A percentile compares a stretch with the other conserved stretches of the same genome.
phyloP scores from a whole-genome alignment of 345 rosid genomes.

The Hibiscus syriacus region DNA sequence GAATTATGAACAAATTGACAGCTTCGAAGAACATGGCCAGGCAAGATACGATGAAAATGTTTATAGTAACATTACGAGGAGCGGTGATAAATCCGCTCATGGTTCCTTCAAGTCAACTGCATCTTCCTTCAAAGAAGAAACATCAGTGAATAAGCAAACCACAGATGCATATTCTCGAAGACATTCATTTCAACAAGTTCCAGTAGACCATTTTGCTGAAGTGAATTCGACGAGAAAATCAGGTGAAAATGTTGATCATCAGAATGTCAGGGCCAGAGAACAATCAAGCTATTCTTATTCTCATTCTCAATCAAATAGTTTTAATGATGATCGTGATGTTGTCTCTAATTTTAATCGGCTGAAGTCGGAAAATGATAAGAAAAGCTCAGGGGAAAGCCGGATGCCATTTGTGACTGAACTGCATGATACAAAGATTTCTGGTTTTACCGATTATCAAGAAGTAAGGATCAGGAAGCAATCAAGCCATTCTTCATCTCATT shows the following conservation, averaged over 20 bases:
- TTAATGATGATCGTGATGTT: slow-evolving; percentile 27
- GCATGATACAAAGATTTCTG: slow-evolving; percentile 13
- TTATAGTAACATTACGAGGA: slow-evolving; percentile 16
- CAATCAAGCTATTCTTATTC: slow-evolving; percentile 40
- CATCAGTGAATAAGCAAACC: slow-evolving; percentile 14
- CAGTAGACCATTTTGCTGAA: slow-evolving; percentile 22
- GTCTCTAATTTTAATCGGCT: slow-evolving; percentile 20
- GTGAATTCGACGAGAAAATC: slow-evolving; percentile 27
- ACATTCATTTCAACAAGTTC: slow-evolving; percentile 28
- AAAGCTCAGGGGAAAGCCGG: slow-evolving; percentile 30
- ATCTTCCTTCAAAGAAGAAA: slow-evolving; percentile 16
- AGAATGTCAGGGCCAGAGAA: slow-evolving; percentile 22
- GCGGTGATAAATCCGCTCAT: slow-evolving; percentile 12
- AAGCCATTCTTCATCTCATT: slow-evolving; percentile 31
- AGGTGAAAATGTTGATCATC: slow-evolving; percentile 21
- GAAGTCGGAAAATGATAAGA: slow-evolving; percentile 13
- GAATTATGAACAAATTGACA: slow-evolving; percentile 15
- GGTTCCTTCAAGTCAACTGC: slow-evolving; percentile 26
- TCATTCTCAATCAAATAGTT: slow-evolving; percentile 30
- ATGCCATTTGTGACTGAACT: slow-evolving; percentile 15
- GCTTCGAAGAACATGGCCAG: slow-evolving; percentile 19
- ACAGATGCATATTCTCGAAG: slow-evolving; percentile 38
- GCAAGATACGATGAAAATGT: slow-evolving; percentile 19
- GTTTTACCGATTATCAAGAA: slow-evolving; percentile 22
- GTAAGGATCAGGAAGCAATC: slow-evolving; percentile 28